Conservation (phyloP, 1,139 yeast genomes). For the Geotrichum reessii region DNA sequence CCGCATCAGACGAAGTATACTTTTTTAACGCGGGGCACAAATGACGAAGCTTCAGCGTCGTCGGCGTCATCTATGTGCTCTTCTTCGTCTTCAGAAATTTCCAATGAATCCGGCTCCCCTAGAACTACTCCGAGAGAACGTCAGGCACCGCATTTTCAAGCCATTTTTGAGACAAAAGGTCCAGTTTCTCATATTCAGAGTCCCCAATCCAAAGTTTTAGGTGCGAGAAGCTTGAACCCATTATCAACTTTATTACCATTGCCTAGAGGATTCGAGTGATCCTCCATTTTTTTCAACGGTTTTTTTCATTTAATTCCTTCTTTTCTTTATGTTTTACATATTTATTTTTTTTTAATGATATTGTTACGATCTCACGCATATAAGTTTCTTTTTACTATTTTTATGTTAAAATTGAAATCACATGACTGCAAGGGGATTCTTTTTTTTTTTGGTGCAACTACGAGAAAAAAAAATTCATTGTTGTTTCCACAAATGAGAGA, state of each 20-base stretch:
- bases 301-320: not conserved
- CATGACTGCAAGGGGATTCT: not conserved
- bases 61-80: constrained; percentile 10
- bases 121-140: constrained; percentile 13
- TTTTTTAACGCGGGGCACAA: not conserved
- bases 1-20: constrained; percentile 1
- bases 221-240: not conserved
- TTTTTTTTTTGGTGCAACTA: not conserved
- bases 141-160: constrained; percentile 13
- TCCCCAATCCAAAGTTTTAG: not conserved
- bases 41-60: constrained; percentile 1
- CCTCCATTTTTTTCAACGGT: too few species aligned
- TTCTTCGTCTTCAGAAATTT: constrained; percentile 14
- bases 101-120: constrained; percentile 2
- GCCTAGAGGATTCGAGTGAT: too few species aligned
- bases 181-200: not conserved
- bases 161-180: constrained; percentile 1
- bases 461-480: too few species aligned
- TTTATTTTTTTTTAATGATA: not conserved
- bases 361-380: not conserved
- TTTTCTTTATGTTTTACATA: not conserved
- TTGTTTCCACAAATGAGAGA: too few species aligned
- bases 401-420: not conserved
- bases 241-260: not conserved
- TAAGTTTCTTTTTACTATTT: too few species aligned